phyloP scores from a whole-genome alignment of 164 flowering plant species.

The Liriodendron chinense region DNA sequence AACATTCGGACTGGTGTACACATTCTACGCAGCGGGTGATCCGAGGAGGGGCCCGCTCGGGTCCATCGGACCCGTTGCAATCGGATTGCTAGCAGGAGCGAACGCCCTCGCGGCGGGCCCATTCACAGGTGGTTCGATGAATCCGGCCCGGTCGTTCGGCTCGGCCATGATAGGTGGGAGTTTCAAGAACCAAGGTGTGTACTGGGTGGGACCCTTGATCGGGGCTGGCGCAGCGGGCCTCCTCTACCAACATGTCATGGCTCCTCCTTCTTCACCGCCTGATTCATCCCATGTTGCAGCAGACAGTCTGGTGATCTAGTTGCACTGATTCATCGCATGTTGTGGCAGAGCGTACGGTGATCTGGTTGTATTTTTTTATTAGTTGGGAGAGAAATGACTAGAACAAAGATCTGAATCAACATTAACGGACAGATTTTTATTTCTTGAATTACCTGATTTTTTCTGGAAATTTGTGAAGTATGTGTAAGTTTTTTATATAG shows the following conservation, averaged over 20 bases:
- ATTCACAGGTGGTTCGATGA: slow-evolving; percentile 84
- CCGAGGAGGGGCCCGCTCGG: slow-evolving; percentile 40
- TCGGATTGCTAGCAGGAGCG: slow-evolving; percentile 71
- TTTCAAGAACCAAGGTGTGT: slow-evolving; percentile 78
- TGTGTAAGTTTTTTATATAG: too few species aligned
- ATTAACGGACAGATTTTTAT: neutral
- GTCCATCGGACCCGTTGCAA: slow-evolving; percentile 43
- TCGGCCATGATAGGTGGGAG: slow-evolving; percentile 53
- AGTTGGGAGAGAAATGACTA: neutral
- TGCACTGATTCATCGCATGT: neutral
- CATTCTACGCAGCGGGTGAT: slow-evolving; percentile 56
- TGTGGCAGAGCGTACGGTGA: too few species aligned
- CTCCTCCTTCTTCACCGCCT: slow-evolving; percentile 36
- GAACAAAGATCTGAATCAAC: neutral
- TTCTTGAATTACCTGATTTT: too few species aligned
- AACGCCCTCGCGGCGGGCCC: slow-evolving; percentile 67
- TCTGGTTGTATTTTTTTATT: neutral
- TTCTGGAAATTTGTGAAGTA: too few species aligned
- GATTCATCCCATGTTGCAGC: slow-evolving; percentile 14
- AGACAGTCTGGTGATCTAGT: slow-evolving; percentile 22
- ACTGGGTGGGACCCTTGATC: slow-evolving; percentile 81
- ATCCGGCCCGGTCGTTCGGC: slow-evolving; percentile 80
- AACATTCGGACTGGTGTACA: slow-evolving; percentile 68
- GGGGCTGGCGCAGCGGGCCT: slow-evolving; percentile 69
- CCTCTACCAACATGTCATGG: slow-evolving; percentile 64